Percentiles rank a stretch among this genome's conserved stretches.
These are phyloP conservation scores for Favolaschia claudopus DNA, from an alignment of 768 basidiomycete species.

Conservation along the genomic window DNA sequence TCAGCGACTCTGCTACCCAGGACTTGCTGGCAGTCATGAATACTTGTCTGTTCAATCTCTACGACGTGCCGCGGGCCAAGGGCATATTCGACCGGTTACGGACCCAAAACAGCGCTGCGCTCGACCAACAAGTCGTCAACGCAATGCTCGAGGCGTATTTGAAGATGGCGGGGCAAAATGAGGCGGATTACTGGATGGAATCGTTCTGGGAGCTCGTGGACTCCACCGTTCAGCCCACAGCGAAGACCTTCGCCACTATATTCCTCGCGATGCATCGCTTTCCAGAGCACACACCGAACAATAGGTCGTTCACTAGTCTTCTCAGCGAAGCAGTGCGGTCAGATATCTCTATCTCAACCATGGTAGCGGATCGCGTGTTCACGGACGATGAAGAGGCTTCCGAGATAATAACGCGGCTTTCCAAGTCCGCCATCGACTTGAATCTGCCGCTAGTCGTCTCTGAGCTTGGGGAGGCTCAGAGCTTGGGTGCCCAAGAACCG, in stretches of 20 bases:
- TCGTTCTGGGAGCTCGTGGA: constrained; percentile 69
- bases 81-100: constrained; percentile 74
- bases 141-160: constrained; percentile 72
- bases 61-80: constrained; percentile 81
- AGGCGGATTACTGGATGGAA: constrained; percentile 64
- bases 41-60: constrained; percentile 78
- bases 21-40: constrained; percentile 82
- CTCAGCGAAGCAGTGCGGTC: constrained; percentile 56
- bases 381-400: constrained; percentile 62
- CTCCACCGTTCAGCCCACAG: constrained; percentile 60
- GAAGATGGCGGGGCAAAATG: constrained; percentile 60
- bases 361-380: constrained; percentile 67
- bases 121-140: constrained; percentile 66
- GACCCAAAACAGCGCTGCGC: constrained; percentile 33
- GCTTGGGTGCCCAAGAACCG: constrained; percentile 44
- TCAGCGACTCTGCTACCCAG: constrained; percentile 68
- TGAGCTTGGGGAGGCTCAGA: constrained; percentile 64
- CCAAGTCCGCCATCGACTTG: constrained; percentile 65
- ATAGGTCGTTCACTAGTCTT: constrained; percentile 39
- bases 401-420: constrained; percentile 61
- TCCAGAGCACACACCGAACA: constrained; percentile 27
- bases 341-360: constrained; percentile 54
- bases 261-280: constrained; percentile 65
- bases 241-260: constrained; percentile 74
- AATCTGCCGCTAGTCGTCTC: constrained; percentile 57